A percentile compares a stretch with the other conserved stretches of the same genome.
These are phyloP conservation scores for Musa schizocarpa DNA, from an alignment of 176 grass and related monocot species.

Conservation along the genomic window DNA sequence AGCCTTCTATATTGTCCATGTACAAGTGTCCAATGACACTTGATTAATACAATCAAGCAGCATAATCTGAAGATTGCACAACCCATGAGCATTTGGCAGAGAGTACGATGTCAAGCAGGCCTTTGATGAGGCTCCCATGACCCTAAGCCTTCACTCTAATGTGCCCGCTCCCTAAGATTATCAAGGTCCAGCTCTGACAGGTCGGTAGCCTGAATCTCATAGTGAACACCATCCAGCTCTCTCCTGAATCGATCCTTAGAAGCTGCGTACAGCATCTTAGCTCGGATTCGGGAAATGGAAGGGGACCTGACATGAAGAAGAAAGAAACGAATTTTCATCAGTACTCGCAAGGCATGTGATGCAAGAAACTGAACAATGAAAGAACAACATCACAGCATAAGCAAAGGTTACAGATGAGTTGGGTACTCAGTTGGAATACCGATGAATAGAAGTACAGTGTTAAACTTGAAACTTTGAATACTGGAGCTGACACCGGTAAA, in stretches of 20 bases:
- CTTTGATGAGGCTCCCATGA: neutral
- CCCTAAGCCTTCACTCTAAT: constrained; percentile 22
- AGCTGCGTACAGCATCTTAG: constrained; percentile 91
- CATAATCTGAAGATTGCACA: neutral
- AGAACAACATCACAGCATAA: too few relatives aligned
- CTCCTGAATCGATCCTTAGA: constrained; percentile 85
- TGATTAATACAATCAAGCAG: neutral
- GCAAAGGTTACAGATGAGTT: too few relatives aligned
- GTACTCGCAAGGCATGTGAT: too few relatives aligned
- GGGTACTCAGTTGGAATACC: too few relatives aligned
- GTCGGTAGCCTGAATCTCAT: constrained; percentile 94
- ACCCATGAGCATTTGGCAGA: neutral
- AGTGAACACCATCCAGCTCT: constrained; percentile 86
- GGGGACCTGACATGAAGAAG: constrained; percentile 47
- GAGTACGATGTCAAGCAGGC: neutral
- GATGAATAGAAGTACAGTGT: neutral
- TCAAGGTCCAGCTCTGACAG: constrained; percentile 68
- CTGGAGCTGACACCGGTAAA: neutral
- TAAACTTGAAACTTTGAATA: neutral
- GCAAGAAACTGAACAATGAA: too few relatives aligned
- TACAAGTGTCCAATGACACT: neutral
- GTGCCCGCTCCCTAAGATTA: constrained; percentile 59
- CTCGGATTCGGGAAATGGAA: constrained; percentile 60
- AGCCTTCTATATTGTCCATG: neutral
- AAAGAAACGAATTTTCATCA: neutral